Percentiles rank a stretch among this genome's conserved stretches.
These are phyloP conservation scores for Trichocladium antarcticum DNA, from an alignment of 495 filamentous ascomycete species.

Conservation along the genomic window DNA sequence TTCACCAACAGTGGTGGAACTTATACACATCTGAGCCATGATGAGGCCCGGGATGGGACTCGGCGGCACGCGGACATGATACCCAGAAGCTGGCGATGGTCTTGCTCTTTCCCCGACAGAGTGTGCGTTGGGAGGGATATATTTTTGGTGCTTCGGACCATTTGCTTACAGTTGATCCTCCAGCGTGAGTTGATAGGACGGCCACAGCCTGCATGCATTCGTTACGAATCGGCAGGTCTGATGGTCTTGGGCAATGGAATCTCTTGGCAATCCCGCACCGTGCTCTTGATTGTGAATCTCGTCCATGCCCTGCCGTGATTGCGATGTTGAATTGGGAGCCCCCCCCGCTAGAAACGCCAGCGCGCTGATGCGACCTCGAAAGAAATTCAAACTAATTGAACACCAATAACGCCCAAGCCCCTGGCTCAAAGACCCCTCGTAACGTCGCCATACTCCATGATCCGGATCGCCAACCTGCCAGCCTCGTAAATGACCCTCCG, in stretches of 20 bases:
- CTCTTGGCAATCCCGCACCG: constrained; percentile 2
- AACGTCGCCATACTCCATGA: constrained; percentile 25
- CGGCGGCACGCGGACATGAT: constrained; percentile 23
- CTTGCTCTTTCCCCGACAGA: constrained; percentile 11
- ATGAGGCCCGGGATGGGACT: constrained; percentile 6
- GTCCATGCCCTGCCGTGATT: not conserved
- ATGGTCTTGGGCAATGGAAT: constrained; percentile 20
- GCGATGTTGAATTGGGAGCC: not conserved
- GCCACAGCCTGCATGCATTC: constrained; percentile 18
- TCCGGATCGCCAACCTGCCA: constrained; percentile 12
- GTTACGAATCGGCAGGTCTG: constrained; percentile 16
- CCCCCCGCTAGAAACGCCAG: not conserved
- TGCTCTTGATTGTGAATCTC: not conserved
- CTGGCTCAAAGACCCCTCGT: constrained; percentile 15
- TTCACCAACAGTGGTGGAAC: not conserved
- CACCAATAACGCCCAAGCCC: not conserved
- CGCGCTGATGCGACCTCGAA: not conserved
- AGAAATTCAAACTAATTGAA: not conserved
- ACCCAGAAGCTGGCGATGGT: constrained; percentile 19
- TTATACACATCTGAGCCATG: constrained; percentile 14
- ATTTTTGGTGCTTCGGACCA: constrained; percentile 13
- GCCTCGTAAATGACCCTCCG: constrained; percentile 34
- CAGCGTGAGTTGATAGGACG: constrained; percentile 12
- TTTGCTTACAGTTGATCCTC: constrained; percentile 18
- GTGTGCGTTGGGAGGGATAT: constrained; percentile 6